These are phyloP conservation scores for Fusarium sambucinum DNA, from an alignment of 2,329 filamentous ascomycete species.

Conservation along the genomic window DNA sequence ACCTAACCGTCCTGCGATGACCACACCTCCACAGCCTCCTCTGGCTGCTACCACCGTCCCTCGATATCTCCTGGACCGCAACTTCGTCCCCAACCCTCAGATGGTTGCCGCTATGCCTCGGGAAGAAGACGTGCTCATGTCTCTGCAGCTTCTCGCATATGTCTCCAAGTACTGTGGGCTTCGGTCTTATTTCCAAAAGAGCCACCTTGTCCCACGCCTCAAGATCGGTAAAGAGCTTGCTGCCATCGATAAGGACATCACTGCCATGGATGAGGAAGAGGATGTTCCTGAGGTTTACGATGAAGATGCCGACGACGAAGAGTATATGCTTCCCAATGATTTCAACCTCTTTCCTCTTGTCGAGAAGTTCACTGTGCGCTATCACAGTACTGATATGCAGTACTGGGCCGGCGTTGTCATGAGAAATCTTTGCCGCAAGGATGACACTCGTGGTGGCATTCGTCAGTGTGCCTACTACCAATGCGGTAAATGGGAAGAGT, in stretches of 20 bases:
- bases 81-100: conserved; percentile 75
- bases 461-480: conserved; percentile 98
- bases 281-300: conserved; percentile 54
- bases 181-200: conserved; percentile 93
- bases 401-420: conserved; percentile 99
- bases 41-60: conserved; percentile 78
- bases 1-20: conserved; percentile 76
- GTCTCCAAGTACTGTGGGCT: conserved; percentile 99
- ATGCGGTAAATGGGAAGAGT: conserved; percentile 99
- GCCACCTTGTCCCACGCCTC: conserved; percentile 90
- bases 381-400: conserved; percentile 97
- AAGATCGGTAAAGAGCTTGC: conserved; percentile 89
- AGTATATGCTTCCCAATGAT: conserved; percentile 92
- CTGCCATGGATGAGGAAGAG: conserved; percentile 59
- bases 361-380: conserved; percentile 96
- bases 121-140: conserved; percentile 98
- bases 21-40: conserved; percentile 79
- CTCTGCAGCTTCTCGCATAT: conserved; percentile 93
- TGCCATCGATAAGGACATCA: conserved; percentile 69
- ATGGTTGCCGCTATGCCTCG: conserved; percentile 92
- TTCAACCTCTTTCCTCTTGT: conserved; percentile 99
- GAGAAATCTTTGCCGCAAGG: conserved; percentile 97
- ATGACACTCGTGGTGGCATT: conserved; percentile 93
- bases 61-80: conserved; percentile 82
- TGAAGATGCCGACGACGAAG: conserved; percentile 77